Evolutionary conservation across 768 basidiomycete species (phyloP).

Genomic region (Termitomyces sp.): DNA sequence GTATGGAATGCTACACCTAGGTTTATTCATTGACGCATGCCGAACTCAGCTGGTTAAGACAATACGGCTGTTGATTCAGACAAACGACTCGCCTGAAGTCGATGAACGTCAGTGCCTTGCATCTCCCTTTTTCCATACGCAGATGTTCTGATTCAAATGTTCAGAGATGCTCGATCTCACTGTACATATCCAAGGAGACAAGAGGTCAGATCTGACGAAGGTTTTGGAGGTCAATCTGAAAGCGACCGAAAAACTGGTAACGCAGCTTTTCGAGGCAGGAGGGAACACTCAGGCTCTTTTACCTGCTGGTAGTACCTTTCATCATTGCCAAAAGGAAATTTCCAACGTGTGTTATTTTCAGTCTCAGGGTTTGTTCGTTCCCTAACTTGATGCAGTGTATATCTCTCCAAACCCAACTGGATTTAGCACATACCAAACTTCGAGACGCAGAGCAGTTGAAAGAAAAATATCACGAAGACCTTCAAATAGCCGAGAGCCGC

Average conservation of each 20-base stretch:
- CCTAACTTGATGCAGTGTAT: slow-evolving; percentile 36
- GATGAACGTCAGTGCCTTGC: slow-evolving; percentile 33
- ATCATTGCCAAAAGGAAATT: slow-evolving; percentile 46
- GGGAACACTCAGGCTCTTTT: slow-evolving; percentile 26
- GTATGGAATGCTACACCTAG: slow-evolving; percentile 4
- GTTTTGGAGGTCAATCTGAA: slow-evolving; percentile 50
- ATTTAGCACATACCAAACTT: slow-evolving; percentile 41
- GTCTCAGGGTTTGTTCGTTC: neutral
- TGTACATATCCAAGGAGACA: slow-evolving; percentile 30
- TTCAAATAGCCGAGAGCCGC: slow-evolving; percentile 53
- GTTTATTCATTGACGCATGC: neutral
- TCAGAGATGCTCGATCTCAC: slow-evolving; percentile 45
- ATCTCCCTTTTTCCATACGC: slow-evolving; percentile 20
- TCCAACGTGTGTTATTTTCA: slow-evolving; percentile 47
- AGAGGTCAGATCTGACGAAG: slow-evolving; percentile 29
- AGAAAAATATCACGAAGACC: slow-evolving; percentile 42
- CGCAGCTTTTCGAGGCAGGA: slow-evolving; percentile 45
- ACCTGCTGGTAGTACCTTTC: slow-evolving; percentile 32
- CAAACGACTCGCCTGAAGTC: slow-evolving; percentile 41
- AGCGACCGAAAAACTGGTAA: slow-evolving; percentile 55
- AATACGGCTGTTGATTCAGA: slow-evolving; percentile 51
- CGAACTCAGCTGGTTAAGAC: slow-evolving; percentile 54
- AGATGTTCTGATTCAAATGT: neutral
- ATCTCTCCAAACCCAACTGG: slow-evolving; percentile 53
- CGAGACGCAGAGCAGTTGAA: slow-evolving; percentile 43